Base-by-base conservation (phyloP, 2,329 filamentous ascomycete genomes). In the Elsinoe australis region DNA sequence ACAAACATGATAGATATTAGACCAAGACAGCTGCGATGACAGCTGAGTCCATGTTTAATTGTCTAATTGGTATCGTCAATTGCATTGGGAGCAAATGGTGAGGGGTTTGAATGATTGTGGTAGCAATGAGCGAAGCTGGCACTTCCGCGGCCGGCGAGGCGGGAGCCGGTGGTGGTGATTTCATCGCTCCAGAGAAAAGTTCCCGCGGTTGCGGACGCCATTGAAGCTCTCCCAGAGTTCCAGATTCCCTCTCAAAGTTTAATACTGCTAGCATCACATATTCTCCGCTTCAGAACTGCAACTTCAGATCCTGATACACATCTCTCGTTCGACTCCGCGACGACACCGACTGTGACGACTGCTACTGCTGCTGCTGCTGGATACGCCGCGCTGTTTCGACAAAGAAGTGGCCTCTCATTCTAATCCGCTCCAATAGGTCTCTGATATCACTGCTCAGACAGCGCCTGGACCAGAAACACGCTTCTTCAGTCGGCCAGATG, bases 401-500 rank as follows among this genome's bases (percentile, higher is more conserved):
- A 44, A 17, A 32, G 39, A 15, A 26, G 28, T 5, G 5, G 21
- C 7, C n/a, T 24, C 8, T 44, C 17, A 21, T 12, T 44, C 39
- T 44, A 26, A 44, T 15, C 26, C 21, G 24, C 24, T 29, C n/a
- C 24, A 31, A 24, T 29, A 44, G 32, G 28, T 29, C 24, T 29
- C 39, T 44, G 24, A 32, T 32, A 44, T 28, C 24, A 24, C 21
- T 24, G 10, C 44, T 18, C 32, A 15, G 28, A 15, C 45, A 36
- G 8, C 32, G 52, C 33, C 50, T 54, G 52, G 52, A 52, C 49
- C 45, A 48, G 33, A 47, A 36, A 31, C 29, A 49, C 22, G 34
- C 49, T n/a, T 44, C 52, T 32, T 36, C 42, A 9, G 35, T 50
- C 50, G 52, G 52, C 42, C 50, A 52, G 36, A 61, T 61, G 58